Percentiles rank a stretch among this genome's conserved stretches.
Conservation (phyloP, 2,329 filamentous ascomycete genomes). For the Daldinia eschscholtzii region DNA sequence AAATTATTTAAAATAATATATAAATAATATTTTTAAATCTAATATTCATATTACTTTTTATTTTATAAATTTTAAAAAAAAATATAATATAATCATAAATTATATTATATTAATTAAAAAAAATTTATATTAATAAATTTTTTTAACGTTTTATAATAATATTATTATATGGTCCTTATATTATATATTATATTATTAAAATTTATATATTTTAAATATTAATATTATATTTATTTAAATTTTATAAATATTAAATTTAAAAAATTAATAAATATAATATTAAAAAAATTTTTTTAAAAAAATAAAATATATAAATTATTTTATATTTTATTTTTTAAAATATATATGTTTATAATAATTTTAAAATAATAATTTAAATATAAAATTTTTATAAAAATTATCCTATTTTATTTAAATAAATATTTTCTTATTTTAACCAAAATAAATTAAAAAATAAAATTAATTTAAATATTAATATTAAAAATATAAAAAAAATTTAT, state of each 20-base stretch:
- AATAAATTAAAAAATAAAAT: no score
- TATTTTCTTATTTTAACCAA: no score
- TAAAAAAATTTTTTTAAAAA: neutral
- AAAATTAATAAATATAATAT: slow-evolving; percentile 4
- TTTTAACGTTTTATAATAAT: neutral
- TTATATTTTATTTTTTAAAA: neutral
- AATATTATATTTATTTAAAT: neutral
- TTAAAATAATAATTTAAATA: neutral
- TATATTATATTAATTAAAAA: neutral
- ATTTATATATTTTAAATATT: neutral
- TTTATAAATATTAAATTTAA: neutral
- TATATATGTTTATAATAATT: neutral
- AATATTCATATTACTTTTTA: neutral
- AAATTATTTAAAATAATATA: neutral
- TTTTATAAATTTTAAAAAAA: neutral
- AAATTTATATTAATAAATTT: neutral
- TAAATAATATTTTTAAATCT: neutral
- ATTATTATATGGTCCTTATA: neutral
- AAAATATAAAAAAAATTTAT: neutral
- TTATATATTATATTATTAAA: neutral
- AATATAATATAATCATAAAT: slow-evolving; percentile 2
- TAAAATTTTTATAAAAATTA: no score
- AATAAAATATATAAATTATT: slow-evolving; percentile 2
- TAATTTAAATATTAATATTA: no score
- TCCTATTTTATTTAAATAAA: no score